A percentile compares a stretch with the other conserved stretches of the same genome.
Evolutionary conservation across 2,329 filamentous ascomycete species (phyloP).

Genomic region (Chalaropsis thielavioides): DNA sequence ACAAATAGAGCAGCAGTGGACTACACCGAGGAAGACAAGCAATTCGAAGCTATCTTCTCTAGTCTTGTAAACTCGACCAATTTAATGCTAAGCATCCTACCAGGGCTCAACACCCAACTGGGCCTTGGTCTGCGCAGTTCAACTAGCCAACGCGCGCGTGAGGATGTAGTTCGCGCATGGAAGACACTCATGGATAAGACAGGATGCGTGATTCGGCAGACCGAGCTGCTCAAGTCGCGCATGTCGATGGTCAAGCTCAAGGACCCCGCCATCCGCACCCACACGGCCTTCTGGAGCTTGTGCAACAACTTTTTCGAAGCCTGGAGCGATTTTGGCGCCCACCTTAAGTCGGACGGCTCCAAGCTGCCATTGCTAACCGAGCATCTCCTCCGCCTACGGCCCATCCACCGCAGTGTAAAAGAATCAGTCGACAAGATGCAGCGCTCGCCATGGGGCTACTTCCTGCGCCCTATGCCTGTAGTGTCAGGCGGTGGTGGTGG

Average conservation of each 20-base stretch:
- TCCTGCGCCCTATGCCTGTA: slow-evolving; percentile 24
- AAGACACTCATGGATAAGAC: slow-evolving; percentile 57
- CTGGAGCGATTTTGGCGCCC: slow-evolving; percentile 51
- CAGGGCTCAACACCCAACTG: slow-evolving; percentile 54
- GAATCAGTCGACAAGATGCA: slow-evolving; percentile 62
- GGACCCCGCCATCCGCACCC: slow-evolving; percentile 59
- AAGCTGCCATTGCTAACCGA: slow-evolving; percentile 45
- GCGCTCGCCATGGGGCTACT: slow-evolving; percentile 41
- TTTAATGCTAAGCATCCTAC: slow-evolving; percentile 56
- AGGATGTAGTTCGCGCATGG: slow-evolving; percentile 51
- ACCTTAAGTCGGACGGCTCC: slow-evolving; percentile 39
- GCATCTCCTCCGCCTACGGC: slow-evolving; percentile 58
- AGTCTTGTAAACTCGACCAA: slow-evolving; percentile 61
- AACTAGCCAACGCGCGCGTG: slow-evolving; percentile 40
- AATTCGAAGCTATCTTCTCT: slow-evolving; percentile 71
- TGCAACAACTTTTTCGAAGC: slow-evolving; percentile 61
- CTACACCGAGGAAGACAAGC: slow-evolving; percentile 59
- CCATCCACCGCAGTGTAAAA: slow-evolving; percentile 69
- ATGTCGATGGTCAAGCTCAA: slow-evolving; percentile 71
- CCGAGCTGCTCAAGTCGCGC: slow-evolving; percentile 56
- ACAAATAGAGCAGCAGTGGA: slow-evolving; percentile 43
- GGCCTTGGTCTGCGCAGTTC: slow-evolving; percentile 47
- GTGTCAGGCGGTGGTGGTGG: slow-evolving; percentile 8
- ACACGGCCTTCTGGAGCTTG: slow-evolving; percentile 48
- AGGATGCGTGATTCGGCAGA: slow-evolving; percentile 54